Evolutionary conservation across 306 rosid species (phyloP).

Genomic region (Vigna hirtella): DNA sequence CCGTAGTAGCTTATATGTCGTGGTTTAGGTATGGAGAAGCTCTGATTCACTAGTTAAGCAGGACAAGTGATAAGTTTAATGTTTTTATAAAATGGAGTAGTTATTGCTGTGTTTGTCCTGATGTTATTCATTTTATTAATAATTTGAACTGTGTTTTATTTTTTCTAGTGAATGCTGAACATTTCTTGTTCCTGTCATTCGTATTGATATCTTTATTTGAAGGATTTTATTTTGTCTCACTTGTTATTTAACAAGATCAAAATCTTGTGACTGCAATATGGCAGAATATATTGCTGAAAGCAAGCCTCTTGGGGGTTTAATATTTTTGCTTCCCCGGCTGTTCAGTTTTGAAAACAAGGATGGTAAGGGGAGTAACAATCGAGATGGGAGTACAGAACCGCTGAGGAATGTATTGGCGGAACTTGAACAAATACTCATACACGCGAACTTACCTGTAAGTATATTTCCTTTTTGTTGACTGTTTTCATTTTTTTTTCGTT

Average conservation of each 20-base stretch:
- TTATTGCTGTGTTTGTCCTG: background rate
- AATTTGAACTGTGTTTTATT: constrained; percentile 10
- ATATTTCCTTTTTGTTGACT: constrained; percentile 13
- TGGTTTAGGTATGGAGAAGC: constrained; percentile 12
- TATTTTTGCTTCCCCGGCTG: constrained; percentile 85
- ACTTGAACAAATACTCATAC: constrained; percentile 85
- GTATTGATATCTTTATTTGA: constrained; percentile 34
- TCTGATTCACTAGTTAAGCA: background rate
- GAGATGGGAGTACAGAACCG: constrained; percentile 51
- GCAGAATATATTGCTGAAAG: constrained; percentile 83
- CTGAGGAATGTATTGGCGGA: constrained; percentile 62
- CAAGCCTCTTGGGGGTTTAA: constrained; percentile 88
- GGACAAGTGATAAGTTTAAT: background rate
- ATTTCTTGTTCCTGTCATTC: constrained; percentile 12
- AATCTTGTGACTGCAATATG: constrained; percentile 46
- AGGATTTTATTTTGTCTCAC: constrained; percentile 24
- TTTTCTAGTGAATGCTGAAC: constrained; percentile 17
- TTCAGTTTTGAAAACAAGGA: constrained; percentile 59
- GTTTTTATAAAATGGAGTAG: constrained; percentile 4
- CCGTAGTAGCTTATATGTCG: background rate
- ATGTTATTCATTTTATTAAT: background rate
- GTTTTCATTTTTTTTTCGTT: constrained; percentile 14
- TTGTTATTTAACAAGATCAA: constrained; percentile 24
- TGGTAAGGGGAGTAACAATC: constrained; percentile 45
- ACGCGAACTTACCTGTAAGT: constrained; percentile 89